phyloP scores from a whole-genome alignment of 352 stramenopile species.

The Pythium biforme region DNA sequence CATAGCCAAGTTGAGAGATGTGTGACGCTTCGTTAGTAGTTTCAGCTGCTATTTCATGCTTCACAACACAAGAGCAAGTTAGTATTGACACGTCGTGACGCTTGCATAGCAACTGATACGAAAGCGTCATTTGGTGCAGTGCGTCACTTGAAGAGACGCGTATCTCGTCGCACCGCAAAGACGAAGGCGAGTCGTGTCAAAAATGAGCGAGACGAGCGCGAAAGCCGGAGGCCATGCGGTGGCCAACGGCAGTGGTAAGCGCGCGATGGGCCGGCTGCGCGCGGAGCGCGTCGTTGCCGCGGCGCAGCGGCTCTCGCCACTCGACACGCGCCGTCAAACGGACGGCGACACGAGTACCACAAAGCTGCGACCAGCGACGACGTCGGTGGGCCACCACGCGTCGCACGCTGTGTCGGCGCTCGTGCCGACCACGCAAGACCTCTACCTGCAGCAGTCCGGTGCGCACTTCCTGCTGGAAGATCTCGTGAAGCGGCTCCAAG shows the following conservation, averaged over 20 bases:
- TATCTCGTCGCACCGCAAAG: constrained; percentile 21
- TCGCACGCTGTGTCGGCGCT: constrained; percentile 18
- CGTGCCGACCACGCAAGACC: constrained; percentile 27
- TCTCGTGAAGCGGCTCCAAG: constrained; percentile 47
- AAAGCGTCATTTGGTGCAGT: constrained; percentile 6
- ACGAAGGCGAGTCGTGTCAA: constrained; percentile 3
- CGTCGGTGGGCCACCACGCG: too few relatives aligned
- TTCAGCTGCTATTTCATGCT: neutral
- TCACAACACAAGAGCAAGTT: neutral
- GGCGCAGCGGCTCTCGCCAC: constrained; percentile 35
- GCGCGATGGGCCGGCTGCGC: constrained; percentile 39
- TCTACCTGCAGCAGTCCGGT: constrained; percentile 55
- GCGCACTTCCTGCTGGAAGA: constrained; percentile 59
- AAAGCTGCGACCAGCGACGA: neutral
- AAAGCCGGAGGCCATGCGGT: neutral
- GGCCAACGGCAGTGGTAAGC: neutral
- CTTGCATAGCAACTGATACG: neutral
- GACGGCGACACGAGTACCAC: neutral
- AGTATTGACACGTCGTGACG: constrained; percentile 18
- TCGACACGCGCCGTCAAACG: neutral
- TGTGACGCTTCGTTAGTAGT: constrained; percentile 9
- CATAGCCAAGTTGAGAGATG: constrained; percentile 11
- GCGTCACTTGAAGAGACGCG: constrained; percentile 21
- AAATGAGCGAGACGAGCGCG: neutral
- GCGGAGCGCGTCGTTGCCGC: constrained; percentile 43